Percentiles rank a stretch among this genome's conserved stretches.
phyloP scores from a whole-genome alignment of 78 protist genomes.

The Polysphondylium violaceum region DNA sequence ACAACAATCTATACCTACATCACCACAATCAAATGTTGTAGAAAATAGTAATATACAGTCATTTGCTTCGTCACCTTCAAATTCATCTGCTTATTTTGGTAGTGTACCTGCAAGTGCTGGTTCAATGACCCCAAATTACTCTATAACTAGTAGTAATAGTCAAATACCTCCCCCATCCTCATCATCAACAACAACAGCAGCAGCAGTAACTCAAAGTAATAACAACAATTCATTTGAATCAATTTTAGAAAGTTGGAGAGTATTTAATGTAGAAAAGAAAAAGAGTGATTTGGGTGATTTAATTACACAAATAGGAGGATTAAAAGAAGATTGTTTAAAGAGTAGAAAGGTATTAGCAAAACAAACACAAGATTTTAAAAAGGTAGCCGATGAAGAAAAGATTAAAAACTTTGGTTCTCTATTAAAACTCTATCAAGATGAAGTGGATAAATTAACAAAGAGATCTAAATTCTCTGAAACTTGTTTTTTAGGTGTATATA shows the following conservation, averaged over 20 bases:
- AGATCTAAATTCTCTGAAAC: slow-evolving; percentile 70
- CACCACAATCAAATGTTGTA: not conserved
- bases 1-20: slow-evolving; percentile 22
- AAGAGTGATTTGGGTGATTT: slow-evolving; percentile 40
- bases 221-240: slow-evolving; percentile 24
- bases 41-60: not conserved
- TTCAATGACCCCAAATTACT: slow-evolving; percentile 27
- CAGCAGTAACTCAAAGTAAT: not conserved
- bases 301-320: slow-evolving; percentile 46
- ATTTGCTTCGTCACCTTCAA: slow-evolving; percentile 21
- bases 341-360: slow-evolving; percentile 72
- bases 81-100: too few relatives aligned
- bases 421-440: slow-evolving; percentile 78
- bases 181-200: not conserved
- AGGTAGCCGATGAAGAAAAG: slow-evolving; percentile 73
- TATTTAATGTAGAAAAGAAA: slow-evolving; percentile 56
- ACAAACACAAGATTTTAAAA: slow-evolving; percentile 75
- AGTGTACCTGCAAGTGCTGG: not conserved
- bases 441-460: slow-evolving; percentile 70
- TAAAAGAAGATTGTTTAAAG: slow-evolving; percentile 67
- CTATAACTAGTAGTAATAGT: too few relatives aligned
- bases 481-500: slow-evolving; percentile 43
- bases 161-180: not conserved
- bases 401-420: slow-evolving; percentile 49
- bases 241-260: slow-evolving; percentile 55